Evolutionary conservation across 2,329 filamentous ascomycete genomes (phyloP).

Genomic region (Cladosporium sp.): DNA sequence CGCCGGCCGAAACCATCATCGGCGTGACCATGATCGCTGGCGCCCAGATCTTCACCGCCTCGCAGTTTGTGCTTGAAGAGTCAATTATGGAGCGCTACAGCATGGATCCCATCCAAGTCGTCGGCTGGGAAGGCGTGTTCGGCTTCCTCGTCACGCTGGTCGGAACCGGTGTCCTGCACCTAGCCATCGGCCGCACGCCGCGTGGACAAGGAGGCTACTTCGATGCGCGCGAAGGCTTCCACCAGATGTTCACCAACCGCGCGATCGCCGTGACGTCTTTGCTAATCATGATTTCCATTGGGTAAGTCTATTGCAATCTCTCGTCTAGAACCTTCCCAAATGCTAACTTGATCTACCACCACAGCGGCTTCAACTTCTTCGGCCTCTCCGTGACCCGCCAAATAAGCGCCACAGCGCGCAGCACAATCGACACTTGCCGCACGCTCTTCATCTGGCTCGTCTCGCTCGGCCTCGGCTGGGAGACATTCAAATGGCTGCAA

Average conservation of each 20-base stretch:
- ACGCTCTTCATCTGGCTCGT: conserved; percentile 98
- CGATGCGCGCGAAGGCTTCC: conserved; percentile 80
- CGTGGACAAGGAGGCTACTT: conserved; percentile 78
- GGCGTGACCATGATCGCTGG: conserved; percentile 88
- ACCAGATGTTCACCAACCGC: conserved; percentile 69
- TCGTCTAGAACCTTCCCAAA: too few relatives aligned
- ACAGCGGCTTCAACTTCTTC: conserved; percentile 96
- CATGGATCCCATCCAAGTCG: conserved; percentile 83
- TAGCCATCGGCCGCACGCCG: conserved; percentile 69
- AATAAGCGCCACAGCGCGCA: conserved; percentile 88
- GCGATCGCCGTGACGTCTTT: conserved; percentile 72
- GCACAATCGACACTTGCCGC: conserved; percentile 94
- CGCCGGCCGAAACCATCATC: conserved; percentile 66
- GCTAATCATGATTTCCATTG: conserved; percentile 95
- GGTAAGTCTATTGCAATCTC: too few relatives aligned
- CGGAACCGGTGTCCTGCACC: conserved; percentile 75
- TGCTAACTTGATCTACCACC: too few relatives aligned
- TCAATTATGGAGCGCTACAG: conserved; percentile 77
- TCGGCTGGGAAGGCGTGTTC: conserved; percentile 95
- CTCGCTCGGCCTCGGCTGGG: conserved; percentile 89
- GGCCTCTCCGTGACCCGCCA: conserved; percentile 85
- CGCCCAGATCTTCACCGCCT: conserved; percentile 93
- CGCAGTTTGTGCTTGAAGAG: conserved; percentile 94
- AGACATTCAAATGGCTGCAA: conserved; percentile 96
- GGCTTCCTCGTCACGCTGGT: conserved; percentile 76